Conservation (phyloP, 169 alveolate genomes). For the Theileria parva region DNA sequence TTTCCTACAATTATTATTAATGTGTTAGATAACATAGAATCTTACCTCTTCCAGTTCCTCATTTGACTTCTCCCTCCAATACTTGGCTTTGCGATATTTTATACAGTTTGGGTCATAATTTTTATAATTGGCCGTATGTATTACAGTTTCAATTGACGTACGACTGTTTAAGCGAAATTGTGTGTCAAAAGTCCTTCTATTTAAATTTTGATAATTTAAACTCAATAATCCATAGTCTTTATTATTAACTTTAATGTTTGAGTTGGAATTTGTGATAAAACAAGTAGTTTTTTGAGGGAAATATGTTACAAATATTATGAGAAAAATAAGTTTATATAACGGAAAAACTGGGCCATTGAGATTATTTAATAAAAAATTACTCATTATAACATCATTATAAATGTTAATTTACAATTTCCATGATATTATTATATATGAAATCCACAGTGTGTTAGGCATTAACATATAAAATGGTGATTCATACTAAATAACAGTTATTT, state of each 20-base stretch:
- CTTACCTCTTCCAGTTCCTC: conserved; percentile 58
- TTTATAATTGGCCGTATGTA: conserved; percentile 60
- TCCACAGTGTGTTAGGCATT: background rate
- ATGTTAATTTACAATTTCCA: background rate
- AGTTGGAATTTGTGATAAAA: background rate
- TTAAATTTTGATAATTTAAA: background rate
- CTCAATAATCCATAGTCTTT: background rate
- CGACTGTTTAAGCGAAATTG: conserved; percentile 39
- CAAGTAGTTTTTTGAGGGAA: background rate
- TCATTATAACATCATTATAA: background rate
- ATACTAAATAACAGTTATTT: background rate
- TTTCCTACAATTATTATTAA: conserved; percentile 42
- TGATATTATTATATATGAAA: background rate
- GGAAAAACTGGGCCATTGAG: background rate
- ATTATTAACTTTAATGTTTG: background rate
- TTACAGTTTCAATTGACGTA: conserved; percentile 59
- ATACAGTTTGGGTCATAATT: conserved; percentile 61
- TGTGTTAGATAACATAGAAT: background rate
- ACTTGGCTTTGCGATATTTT: conserved; percentile 58
- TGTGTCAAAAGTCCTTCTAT: background rate
- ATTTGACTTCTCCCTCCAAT: conserved; percentile 55
- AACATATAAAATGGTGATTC: background rate
- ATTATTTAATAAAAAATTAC: background rate
- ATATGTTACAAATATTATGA: background rate
- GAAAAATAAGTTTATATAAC: background rate